These are phyloP conservation scores for Fusarium equiseti DNA, from an alignment of 2,329 filamentous ascomycete genomes.

Conservation along the genomic window DNA sequence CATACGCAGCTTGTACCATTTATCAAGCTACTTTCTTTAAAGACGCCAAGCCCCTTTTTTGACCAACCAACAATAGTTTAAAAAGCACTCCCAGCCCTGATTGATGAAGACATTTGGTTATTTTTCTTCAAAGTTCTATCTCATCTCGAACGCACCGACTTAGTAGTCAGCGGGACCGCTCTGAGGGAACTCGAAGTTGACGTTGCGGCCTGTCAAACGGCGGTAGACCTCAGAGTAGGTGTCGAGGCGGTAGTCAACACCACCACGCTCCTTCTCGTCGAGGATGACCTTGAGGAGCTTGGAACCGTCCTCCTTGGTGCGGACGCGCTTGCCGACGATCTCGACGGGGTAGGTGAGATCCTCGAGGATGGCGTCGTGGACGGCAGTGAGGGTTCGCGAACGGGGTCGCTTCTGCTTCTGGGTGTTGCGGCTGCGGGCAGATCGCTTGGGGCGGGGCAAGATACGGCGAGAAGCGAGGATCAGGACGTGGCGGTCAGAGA, in stretches of 20 bases:
- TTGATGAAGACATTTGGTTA: constrained; percentile 24
- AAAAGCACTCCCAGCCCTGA: constrained; percentile 52
- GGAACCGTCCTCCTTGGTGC: constrained; percentile 98
- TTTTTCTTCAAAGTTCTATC: constrained; percentile 22
- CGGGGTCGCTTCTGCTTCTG: constrained; percentile 99
- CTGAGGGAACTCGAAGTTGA: constrained; percentile 99
- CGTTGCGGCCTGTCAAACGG: constrained; percentile 93
- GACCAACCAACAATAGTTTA: constrained; percentile 53
- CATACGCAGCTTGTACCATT: constrained; percentile 60
- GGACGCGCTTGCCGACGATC: constrained; percentile 98
- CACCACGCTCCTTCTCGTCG: constrained; percentile 99
- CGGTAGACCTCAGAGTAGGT: constrained; percentile 99
- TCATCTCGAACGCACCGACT: constrained; percentile 52
- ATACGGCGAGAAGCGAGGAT: constrained; percentile 99
- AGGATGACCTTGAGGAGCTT: constrained; percentile 99
- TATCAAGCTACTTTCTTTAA: constrained; percentile 62
- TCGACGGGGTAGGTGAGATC: constrained; percentile 99
- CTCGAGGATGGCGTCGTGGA: constrained; percentile 97
- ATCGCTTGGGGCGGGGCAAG: constrained; percentile 97
- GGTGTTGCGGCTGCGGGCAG: constrained; percentile 93
- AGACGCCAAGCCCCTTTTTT: constrained; percentile 64
- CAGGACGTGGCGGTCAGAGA: constrained; percentile 99
- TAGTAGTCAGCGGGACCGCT: constrained; percentile 83
- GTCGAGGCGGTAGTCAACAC: constrained; percentile 99
- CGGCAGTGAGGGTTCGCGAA: constrained; percentile 96